phyloP scores from a whole-genome alignment of 306 rosid species.

The Styphnolobium japonicum region DNA sequence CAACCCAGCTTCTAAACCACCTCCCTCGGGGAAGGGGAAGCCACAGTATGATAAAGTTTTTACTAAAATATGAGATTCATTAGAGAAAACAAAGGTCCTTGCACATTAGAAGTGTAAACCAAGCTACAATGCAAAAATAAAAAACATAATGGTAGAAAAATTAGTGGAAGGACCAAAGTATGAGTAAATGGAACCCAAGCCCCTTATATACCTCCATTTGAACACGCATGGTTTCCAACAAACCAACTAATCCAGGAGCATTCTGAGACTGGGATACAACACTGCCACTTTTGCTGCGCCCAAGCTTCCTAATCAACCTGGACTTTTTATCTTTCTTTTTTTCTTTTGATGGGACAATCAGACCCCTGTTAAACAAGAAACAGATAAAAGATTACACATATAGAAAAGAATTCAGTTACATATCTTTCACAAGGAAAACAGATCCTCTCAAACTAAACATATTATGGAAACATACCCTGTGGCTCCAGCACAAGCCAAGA shows the following conservation, averaged over 20 bases:
- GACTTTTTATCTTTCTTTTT: constrained; percentile 92
- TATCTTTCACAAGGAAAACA: constrained; percentile 10
- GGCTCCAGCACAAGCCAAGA: constrained; percentile 98
- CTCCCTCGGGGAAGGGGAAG: neutral
- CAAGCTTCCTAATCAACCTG: constrained; percentile 86
- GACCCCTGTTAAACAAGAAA: constrained; percentile 62
- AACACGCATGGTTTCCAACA: constrained; percentile 94
- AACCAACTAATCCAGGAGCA: constrained; percentile 85
- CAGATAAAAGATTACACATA: neutral
- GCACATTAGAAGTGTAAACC: neutral
- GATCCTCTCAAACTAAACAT: constrained; percentile 11
- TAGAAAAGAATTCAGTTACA: constrained; percentile 13
- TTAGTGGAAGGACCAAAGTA: neutral
- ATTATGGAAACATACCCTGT: constrained; percentile 61
- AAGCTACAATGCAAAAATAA: neutral
- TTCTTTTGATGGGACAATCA: constrained; percentile 90
- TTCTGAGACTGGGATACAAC: constrained; percentile 69
- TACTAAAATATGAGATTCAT: neutral
- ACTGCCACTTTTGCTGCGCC: constrained; percentile 90
- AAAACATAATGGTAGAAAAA: neutral
- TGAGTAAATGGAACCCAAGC: constrained; percentile 12
- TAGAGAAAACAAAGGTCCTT: neutral
- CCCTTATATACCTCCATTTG: constrained; percentile 83
- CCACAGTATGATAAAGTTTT: neutral
- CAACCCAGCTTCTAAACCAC: constrained; percentile 18